phyloP scores from a whole-genome alignment of 2,329 filamentous ascomycete species.

The Fonsecaea monophora region DNA sequence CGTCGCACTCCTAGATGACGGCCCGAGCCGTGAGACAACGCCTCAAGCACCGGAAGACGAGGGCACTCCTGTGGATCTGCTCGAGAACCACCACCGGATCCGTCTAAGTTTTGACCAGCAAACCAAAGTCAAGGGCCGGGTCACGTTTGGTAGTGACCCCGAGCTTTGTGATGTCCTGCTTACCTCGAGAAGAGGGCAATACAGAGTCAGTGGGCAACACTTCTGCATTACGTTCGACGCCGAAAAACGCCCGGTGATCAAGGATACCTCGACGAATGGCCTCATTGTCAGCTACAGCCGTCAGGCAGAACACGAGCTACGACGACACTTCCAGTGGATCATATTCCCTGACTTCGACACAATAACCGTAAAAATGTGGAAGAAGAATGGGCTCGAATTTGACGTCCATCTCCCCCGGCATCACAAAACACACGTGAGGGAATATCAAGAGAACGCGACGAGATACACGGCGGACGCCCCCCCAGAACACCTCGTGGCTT shows the following conservation, averaged over 20 bases:
- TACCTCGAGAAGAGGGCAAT: constrained; percentile 11
- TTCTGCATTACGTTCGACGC: constrained; percentile 29
- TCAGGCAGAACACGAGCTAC: constrained; percentile 17
- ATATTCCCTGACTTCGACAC: constrained; percentile 5
- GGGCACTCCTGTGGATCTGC: neutral
- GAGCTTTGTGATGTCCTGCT: constrained; percentile 14
- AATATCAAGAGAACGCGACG: constrained; percentile 23
- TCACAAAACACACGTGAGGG: constrained; percentile 11
- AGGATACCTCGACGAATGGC: constrained; percentile 23
- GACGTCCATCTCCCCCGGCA: constrained; percentile 21
- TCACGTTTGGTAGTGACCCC: constrained; percentile 22
- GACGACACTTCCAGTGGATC: constrained; percentile 31
- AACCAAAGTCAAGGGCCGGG: constrained; percentile 21
- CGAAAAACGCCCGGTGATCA: constrained; percentile 17
- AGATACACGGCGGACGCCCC: constrained; percentile 11
- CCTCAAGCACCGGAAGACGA: neutral
- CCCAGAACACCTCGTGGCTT: constrained; percentile 17
- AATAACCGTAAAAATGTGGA: constrained; percentile 10
- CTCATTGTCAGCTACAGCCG: constrained; percentile 31
- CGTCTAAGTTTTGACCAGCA: constrained; percentile 14
- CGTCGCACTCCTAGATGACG: neutral
- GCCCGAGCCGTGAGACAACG: constrained; percentile 11
- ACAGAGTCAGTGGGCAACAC: neutral
- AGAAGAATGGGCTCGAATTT: constrained; percentile 7
- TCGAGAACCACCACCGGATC: constrained; percentile 16